A percentile compares a stretch with the other conserved stretches of the same genome.
Conservation (phyloP, 805 yeast genomes). For the Ogataea paraovalis region DNA sequence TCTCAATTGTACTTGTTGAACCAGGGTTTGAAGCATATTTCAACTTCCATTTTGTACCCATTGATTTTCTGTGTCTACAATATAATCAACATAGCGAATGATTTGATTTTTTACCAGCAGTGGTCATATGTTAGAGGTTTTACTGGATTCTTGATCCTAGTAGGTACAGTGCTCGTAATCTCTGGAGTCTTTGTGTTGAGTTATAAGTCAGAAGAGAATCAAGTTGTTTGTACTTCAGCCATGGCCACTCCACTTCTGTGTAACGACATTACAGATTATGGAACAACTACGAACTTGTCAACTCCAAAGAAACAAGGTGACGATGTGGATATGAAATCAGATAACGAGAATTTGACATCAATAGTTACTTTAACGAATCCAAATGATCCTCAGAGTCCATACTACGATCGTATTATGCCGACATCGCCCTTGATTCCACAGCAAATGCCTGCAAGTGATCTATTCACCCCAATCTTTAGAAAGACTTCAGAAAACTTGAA, state of each 20-base stretch:
- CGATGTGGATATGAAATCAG: neutral
- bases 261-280: conserved; percentile 5
- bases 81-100: conserved; percentile 62
- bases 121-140: conserved; percentile 34
- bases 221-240: conserved; percentile 5
- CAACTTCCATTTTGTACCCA: conserved; percentile 80
- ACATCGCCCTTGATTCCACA: conserved; percentile 5
- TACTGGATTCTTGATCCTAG: conserved; percentile 36
- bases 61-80: conserved; percentile 82
- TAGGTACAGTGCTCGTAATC: conserved; percentile 48
- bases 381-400: conserved; percentile 20
- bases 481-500: conserved; percentile 25
- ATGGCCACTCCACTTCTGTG: conserved; percentile 9
- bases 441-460: conserved; percentile 11
- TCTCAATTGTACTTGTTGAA: conserved; percentile 71
- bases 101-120: conserved; percentile 55
- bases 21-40: conserved; percentile 62
- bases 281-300: conserved; percentile 6
- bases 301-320: conserved; percentile 14
- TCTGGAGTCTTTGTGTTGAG: conserved; percentile 70
- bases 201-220: conserved; percentile 37
- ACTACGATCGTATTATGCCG: conserved; percentile 15
- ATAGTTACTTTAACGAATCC: conserved; percentile 20
- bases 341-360: conserved; percentile 16
- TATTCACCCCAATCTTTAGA: conserved; percentile 22